A percentile compares a stretch with the other conserved stretches of the same genome.
Conservation (phyloP, 2,329 filamentous ascomycete species). For the Pochonia chlamydosporia region DNA sequence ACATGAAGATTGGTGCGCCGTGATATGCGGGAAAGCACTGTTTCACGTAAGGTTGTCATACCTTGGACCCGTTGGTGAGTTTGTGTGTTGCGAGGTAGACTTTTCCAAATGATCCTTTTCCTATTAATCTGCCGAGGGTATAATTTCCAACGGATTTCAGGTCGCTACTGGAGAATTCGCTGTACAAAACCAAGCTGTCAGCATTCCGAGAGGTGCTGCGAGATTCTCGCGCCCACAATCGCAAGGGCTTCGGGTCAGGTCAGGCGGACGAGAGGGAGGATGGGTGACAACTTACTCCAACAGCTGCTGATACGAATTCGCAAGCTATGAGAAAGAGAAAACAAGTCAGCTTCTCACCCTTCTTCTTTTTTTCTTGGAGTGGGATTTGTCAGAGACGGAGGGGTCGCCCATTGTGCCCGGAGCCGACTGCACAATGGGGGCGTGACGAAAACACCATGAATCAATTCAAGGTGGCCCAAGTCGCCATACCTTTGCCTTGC, state of each 20-base stretch:
- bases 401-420: too few relatives aligned
- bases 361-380: not conserved
- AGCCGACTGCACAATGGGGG: not conserved
- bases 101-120: conserved; percentile 97
- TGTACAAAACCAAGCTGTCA: conserved; percentile 31
- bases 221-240: not conserved
- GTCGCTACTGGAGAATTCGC: conserved; percentile 90
- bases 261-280: not conserved
- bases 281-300: conserved; percentile 63
- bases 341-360: not conserved
- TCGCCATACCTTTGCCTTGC: conserved; percentile 52
- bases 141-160: conserved; percentile 94
- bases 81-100: conserved; percentile 96
- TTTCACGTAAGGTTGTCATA: conserved; percentile 24
- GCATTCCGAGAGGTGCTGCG: not conserved
- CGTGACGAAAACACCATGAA: too few relatives aligned
- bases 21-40: conserved; percentile 15
- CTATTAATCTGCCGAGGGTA: conserved; percentile 82
- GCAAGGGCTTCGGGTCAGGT: not conserved
- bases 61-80: conserved; percentile 97
- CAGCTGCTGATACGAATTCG: conserved; percentile 92
- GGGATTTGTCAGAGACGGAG: too few relatives aligned
- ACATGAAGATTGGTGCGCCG: not conserved
- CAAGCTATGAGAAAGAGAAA: conserved; percentile 56
- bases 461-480: not conserved